phyloP scores from a whole-genome alignment of 768 basidiomycete genomes.

The Epithele typhae region DNA sequence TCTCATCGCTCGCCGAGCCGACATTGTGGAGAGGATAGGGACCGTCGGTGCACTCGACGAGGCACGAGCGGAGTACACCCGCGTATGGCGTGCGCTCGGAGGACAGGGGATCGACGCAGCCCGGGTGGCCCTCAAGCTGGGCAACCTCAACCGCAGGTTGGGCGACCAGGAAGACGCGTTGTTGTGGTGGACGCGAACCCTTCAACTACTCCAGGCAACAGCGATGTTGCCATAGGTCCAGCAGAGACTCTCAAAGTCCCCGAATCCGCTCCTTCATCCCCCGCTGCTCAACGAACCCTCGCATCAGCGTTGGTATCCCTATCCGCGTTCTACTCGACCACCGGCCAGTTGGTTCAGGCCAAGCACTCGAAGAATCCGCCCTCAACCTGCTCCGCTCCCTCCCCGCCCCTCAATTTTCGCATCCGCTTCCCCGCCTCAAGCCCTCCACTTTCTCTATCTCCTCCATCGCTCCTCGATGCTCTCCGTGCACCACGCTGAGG shows the following conservation, averaged over 20 bases:
- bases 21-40: conserved; percentile 59
- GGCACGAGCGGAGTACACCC: conserved; percentile 54
- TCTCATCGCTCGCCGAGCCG: conserved; percentile 52
- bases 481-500: conserved; percentile 71
- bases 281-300: conserved; percentile 59
- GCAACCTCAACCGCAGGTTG: conserved; percentile 57
- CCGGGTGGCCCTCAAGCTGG: conserved; percentile 60
- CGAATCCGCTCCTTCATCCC: conserved; percentile 44
- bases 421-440: conserved; percentile 48
- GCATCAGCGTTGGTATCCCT: conserved; percentile 62
- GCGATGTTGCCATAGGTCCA: conserved; percentile 16
- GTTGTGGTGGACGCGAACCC: conserved; percentile 63
- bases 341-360: conserved; percentile 54
- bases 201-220: conserved; percentile 39
- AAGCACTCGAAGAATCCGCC: conserved; percentile 49
- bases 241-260: conserved; percentile 28
- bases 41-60: conserved; percentile 43
- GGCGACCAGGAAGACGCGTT: conserved; percentile 51
- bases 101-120: conserved; percentile 41
- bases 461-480: conserved; percentile 73
- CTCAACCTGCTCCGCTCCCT: conserved; percentile 54
- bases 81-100: conserved; percentile 47
- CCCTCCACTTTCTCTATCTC: conserved; percentile 60
- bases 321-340: conserved; percentile 64
- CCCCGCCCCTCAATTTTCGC: conserved; percentile 40